phyloP scores from a whole-genome alignment of 2,329 filamentous ascomycete genomes.

The Diaporthe sp. region DNA sequence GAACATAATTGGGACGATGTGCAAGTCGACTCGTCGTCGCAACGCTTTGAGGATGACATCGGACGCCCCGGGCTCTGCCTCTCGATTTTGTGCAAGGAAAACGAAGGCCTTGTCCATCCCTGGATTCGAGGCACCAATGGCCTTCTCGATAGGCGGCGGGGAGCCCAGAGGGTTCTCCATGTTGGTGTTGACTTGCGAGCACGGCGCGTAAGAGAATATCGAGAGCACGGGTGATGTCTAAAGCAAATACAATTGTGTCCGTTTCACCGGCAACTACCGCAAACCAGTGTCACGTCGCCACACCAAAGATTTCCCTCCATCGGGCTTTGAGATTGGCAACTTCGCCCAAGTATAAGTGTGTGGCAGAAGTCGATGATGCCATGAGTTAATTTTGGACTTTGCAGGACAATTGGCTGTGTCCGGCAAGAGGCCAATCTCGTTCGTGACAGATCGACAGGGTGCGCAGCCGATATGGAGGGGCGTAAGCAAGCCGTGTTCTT shows the following conservation, averaged over 20 bases:
- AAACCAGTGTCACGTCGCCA: neutral
- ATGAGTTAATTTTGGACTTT: neutral
- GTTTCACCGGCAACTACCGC: neutral
- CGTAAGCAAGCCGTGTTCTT: neutral
- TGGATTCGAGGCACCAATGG: neutral
- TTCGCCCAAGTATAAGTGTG: neutral
- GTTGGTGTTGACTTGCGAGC: neutral
- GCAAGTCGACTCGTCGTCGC: constrained; percentile 68
- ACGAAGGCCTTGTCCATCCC: constrained; percentile 6
- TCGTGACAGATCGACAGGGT: neutral
- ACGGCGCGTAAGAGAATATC: neutral
- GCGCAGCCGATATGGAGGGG: neutral
- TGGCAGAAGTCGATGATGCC: neutral
- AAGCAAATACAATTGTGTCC: neutral
- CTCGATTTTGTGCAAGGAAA: constrained; percentile 46
- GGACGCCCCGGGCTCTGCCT: constrained; percentile 45
- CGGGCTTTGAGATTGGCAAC: neutral
- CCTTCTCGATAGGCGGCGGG: neutral
- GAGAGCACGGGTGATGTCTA: neutral
- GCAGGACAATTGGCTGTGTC: neutral
- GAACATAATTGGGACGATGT: constrained; percentile 73
- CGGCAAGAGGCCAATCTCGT: neutral
- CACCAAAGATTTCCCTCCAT: neutral
- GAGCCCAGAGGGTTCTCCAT: constrained; percentile 7
- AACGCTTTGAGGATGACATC: constrained; percentile 58